Evolutionary conservation across 768 basidiomycete genomes (phyloP).

Genomic region (Rhizopogon rudus): DNA sequence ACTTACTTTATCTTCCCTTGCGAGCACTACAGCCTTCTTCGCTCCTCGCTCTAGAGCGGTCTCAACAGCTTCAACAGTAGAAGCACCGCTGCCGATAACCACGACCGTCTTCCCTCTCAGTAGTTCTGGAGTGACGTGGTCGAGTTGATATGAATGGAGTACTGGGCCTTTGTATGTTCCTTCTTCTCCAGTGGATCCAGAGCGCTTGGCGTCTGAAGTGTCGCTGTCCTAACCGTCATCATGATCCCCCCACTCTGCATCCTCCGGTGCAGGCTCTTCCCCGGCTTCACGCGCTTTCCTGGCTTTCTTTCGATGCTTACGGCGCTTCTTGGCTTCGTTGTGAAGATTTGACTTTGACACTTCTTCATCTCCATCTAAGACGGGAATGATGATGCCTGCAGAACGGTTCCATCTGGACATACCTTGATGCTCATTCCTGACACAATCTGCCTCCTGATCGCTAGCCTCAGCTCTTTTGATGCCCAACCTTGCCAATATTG

Average conservation of each 20-base stretch:
- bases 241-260: background rate
- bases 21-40: slow-evolving; percentile 31
- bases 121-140: slow-evolving; percentile 23
- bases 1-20: slow-evolving; percentile 32
- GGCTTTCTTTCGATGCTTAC: background rate
- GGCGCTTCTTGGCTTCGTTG: background rate
- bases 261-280: background rate
- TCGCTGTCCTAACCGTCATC: background rate
- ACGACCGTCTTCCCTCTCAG: slow-evolving; percentile 38
- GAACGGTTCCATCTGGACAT: background rate
- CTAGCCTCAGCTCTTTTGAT: background rate
- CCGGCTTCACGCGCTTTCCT: background rate
- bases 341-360: background rate
- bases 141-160: slow-evolving; percentile 45
- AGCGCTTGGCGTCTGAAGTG: background rate
- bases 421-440: background rate
- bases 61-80: slow-evolving; percentile 44
- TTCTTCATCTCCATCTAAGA: background rate
- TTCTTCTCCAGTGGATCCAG: background rate
- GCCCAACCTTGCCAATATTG: slow-evolving; percentile 11
- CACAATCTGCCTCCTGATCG: background rate
- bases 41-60: slow-evolving; percentile 31
- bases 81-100: slow-evolving; percentile 50
- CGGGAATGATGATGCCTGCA: background rate
- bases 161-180: slow-evolving; percentile 20